A percentile compares a stretch with the other conserved stretches of the same genome.
Evolutionary conservation across 179 eudicot species (phyloP).

Genomic region (Heliamphora pulchella): DNA sequence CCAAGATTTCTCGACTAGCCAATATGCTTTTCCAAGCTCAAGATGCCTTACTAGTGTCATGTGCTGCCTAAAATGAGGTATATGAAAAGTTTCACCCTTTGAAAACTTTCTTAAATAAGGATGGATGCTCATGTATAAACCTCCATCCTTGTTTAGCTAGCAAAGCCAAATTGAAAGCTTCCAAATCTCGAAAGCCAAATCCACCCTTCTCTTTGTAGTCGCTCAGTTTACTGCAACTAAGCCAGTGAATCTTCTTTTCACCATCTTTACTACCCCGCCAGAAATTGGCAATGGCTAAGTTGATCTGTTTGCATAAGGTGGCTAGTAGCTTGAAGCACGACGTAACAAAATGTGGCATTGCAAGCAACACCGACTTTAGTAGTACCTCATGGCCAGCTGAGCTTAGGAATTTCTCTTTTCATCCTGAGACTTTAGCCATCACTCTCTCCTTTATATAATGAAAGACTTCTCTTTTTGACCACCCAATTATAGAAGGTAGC

Average conservation of each 20-base stretch:
- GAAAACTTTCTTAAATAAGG: neutral
- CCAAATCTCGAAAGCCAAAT: neutral
- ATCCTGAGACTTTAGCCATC: neutral
- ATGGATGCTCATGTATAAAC: neutral
- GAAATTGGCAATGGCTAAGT: neutral
- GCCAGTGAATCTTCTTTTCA: neutral
- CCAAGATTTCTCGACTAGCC: no score
- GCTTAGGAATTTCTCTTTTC: neutral
- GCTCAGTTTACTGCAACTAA: neutral
- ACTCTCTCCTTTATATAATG: no score
- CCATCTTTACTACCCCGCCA: neutral
- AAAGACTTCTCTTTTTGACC: no score
- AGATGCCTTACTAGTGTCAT: no score
- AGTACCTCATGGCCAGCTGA: neutral
- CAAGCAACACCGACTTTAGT: neutral
- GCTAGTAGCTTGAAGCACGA: neutral
- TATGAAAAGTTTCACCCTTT: neutral
- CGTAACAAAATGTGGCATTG: neutral
- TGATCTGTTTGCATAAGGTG: no score
- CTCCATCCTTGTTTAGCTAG: neutral
- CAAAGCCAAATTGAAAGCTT: neutral
- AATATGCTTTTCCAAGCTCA: no score
- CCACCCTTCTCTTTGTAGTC: neutral
- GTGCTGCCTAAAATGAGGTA: neutral
- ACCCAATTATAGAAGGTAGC: no score